Evolutionary conservation across 139 green algal genomes (phyloP), one percentile per base, ranked within the genome.

Genomic region (Chlorella sorokiniana): DNA sequence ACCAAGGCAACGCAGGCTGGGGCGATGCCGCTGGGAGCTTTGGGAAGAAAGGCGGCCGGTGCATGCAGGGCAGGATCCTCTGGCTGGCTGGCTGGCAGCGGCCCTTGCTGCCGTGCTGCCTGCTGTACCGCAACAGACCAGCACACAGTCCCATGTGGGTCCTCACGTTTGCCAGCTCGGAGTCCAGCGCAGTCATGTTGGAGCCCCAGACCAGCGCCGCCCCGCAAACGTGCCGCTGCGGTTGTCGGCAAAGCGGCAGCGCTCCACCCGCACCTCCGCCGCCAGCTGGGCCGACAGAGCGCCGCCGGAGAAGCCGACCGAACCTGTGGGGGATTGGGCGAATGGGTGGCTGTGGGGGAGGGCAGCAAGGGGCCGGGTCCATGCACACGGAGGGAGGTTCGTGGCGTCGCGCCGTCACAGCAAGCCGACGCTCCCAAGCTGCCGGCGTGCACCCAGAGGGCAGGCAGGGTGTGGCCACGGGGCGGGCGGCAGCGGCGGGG

Each of bases 201-300:
- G 54, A 69, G 35, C 65, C 65, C 65, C 65, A 72, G 29, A 44
- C 65, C 51, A 79, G 73, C 16, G 41, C 45, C 18, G 48, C 73
- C 9, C 73, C 27, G 73, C 73, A 29, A 68, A 61, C 0, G 52
- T 68, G 27, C 48, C 63, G 0, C 37, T 56, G 18, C 69, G 38
- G 73, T 79, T 79, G 18, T 79, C 73, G 3, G 29, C 10, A 0
- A 79, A 38, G 5, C 52, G 63, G 27, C 63, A 44, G 18, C 70
- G 59, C 73, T 56, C 27, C 33, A 70, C 33, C 64, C 31, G 64
- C 64, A n/a, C 33, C 35, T n/a, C 8, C 7, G 8, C 8, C 7
- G 33, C n/a, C 64, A 48, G 35, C 64, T 44, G 33, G 33, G 8
- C 8, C 4, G 33, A 42, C 33, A 70, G 16, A 20, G 65, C 65